These are phyloP conservation scores for Theobroma cacao DNA, from an alignment of 345 rosid species.

Conservation along the genomic window DNA sequence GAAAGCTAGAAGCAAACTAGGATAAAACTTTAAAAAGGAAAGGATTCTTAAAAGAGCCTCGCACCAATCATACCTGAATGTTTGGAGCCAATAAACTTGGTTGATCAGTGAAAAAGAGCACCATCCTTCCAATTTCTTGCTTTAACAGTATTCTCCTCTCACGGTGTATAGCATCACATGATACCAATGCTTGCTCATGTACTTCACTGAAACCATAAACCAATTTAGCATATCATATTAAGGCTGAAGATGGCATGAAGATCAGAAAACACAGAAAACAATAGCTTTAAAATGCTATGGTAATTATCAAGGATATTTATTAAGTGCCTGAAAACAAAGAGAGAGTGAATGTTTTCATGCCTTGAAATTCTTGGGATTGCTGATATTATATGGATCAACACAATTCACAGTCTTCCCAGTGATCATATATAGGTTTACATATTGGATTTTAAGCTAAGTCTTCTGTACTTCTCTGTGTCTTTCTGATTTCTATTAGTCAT, in stretches of 20 bases:
- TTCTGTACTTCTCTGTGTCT: background rate
- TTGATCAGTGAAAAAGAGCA: slow-evolving; percentile 94
- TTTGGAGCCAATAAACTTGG: slow-evolving; percentile 99
- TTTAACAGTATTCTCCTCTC: slow-evolving; percentile 93
- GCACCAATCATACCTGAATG: slow-evolving; percentile 61
- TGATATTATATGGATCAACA: background rate
- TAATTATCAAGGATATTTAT: too few species aligned
- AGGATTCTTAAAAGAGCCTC: background rate
- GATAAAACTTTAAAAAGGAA: slow-evolving; percentile 1
- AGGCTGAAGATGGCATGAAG: slow-evolving; percentile 3
- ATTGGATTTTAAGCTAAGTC: background rate
- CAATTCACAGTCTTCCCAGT: background rate
- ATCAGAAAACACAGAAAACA: background rate
- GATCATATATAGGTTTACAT: background rate
- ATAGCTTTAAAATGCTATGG: background rate
- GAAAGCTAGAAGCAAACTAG: background rate
- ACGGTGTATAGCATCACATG: slow-evolving; percentile 76
- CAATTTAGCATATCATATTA: slow-evolving; percentile 23
- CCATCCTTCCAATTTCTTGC: slow-evolving; percentile 99
- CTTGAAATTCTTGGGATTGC: background rate
- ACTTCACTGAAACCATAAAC: slow-evolving; percentile 71
- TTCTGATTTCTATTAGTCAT: background rate
- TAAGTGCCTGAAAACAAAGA: too few species aligned
- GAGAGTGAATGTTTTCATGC: too few species aligned
- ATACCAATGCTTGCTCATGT: slow-evolving; percentile 83